Percentiles rank a stretch among this genome's conserved stretches.
phyloP scores from a whole-genome alignment of 257 asterid species.

The Dorcoceras hygrometricum region DNA sequence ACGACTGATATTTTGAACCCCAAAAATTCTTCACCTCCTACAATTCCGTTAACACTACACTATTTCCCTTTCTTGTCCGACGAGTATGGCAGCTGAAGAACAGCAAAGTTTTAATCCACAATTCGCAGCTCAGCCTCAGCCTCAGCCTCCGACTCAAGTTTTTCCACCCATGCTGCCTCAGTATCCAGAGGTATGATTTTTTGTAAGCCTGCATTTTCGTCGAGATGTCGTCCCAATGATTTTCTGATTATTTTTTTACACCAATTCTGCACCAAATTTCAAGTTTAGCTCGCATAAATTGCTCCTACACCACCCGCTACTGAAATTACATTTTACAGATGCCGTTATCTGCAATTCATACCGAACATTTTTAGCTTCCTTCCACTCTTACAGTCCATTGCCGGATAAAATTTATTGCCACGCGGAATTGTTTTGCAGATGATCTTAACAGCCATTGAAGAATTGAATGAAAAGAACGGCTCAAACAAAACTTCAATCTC shows the following conservation, averaged over 20 bases:
- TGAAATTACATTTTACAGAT: not conserved
- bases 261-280: not conserved
- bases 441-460: constrained; percentile 64
- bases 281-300: not conserved
- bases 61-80: not conserved
- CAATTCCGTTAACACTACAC: constrained; percentile 6
- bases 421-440: constrained; percentile 31
- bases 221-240: not conserved
- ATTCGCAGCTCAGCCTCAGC: constrained; percentile 8
- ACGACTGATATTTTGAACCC: constrained; percentile 17
- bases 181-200: constrained; percentile 58
- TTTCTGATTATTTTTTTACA: too few species aligned
- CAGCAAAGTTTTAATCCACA: constrained; percentile 22
- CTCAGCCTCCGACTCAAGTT: constrained; percentile 25
- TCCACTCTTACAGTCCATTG: too few species aligned
- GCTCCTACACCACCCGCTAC: not conserved
- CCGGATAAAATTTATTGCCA: too few species aligned
- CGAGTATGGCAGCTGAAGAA: constrained; percentile 55
- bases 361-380: too few species aligned
- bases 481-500: constrained; percentile 62
- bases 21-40: constrained; percentile 19
- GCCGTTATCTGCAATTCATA: too few species aligned
- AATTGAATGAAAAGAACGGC: constrained; percentile 49
- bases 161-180: constrained; percentile 39
- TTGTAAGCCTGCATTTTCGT: not conserved